Evolutionary conservation across 1,284 basidiomycete species (phyloP).

Genomic region (Heimioporus retisporus): DNA sequence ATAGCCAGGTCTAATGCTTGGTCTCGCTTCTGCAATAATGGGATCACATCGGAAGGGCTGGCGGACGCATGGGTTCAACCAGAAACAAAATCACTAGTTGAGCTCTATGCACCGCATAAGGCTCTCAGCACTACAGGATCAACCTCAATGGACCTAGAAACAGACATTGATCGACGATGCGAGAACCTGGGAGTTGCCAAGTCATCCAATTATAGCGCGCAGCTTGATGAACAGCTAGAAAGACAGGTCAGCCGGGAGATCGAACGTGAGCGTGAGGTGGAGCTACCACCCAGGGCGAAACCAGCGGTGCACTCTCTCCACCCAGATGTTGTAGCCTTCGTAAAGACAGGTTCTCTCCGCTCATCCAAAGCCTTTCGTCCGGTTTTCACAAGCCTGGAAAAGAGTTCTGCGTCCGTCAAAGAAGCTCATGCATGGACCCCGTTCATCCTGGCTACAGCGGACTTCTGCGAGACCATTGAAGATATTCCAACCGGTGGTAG

Average conservation of each 20-base stretch:
- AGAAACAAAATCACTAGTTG: constrained; percentile 36
- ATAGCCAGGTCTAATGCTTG: constrained; percentile 43
- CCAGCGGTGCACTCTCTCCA: constrained; percentile 7
- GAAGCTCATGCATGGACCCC: no score
- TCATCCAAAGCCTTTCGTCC: no score
- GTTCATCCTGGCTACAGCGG: no score
- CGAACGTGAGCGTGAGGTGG: constrained; percentile 48
- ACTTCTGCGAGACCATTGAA: not conserved
- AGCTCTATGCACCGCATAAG: constrained; percentile 21
- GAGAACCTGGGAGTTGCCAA: not conserved
- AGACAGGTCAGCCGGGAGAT: constrained; percentile 38
- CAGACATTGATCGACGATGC: constrained; percentile 39
- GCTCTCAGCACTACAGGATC: no score
- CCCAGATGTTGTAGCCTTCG: no score
- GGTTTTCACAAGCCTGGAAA: no score
- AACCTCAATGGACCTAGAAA: no score
- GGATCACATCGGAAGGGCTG: constrained; percentile 23
- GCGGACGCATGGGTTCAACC: constrained; percentile 43
- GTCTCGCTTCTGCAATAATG: constrained; percentile 23
- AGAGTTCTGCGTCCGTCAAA: no score
- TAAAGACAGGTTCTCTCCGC: no score
- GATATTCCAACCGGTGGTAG: not conserved
- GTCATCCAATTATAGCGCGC: constrained; percentile 24
- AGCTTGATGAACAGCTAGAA: constrained; percentile 51
- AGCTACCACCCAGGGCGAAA: constrained; percentile 6